phyloP scores from a whole-genome alignment of 2,329 filamentous ascomycete species.

The Epichloe scottii region DNA sequence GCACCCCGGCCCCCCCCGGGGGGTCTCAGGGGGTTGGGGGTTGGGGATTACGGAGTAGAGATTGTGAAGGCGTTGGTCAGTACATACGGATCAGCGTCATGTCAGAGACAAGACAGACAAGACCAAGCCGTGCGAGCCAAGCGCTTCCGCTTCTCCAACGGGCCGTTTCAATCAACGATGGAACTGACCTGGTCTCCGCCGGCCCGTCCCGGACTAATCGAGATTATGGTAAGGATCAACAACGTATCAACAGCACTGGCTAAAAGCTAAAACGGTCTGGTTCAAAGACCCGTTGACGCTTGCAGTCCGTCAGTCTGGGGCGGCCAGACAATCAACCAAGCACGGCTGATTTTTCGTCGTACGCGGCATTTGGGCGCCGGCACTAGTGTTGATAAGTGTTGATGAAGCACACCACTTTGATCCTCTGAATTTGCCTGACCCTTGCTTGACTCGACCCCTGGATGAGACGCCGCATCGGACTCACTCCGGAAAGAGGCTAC shows the following conservation, averaged over 20 bases:
- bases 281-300: too few species aligned
- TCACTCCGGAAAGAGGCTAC: not conserved
- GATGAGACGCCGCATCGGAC: not conserved
- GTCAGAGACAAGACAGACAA: not conserved
- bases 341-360: not conserved
- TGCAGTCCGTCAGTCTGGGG: too few species aligned
- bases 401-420: not conserved
- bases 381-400: too few species aligned
- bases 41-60: not conserved
- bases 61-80: not conserved
- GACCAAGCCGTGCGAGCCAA: conserved; percentile 2
- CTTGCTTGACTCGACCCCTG: not conserved
- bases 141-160: not conserved
- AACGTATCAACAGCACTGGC: not conserved
- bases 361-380: not conserved
- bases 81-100: too few species aligned
- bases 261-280: not conserved
- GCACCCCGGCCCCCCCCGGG: too few species aligned
- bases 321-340: too few species aligned
- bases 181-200: conserved; percentile 1
- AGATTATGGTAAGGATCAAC: not conserved
- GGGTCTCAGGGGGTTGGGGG: too few species aligned
- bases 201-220: conserved; percentile 5
- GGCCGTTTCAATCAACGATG: conserved; percentile 1
- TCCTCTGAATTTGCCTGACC: not conserved